These are phyloP conservation scores for Candida ovalis DNA, from an alignment of 805 yeast genomes.

Conservation along the genomic window DNA sequence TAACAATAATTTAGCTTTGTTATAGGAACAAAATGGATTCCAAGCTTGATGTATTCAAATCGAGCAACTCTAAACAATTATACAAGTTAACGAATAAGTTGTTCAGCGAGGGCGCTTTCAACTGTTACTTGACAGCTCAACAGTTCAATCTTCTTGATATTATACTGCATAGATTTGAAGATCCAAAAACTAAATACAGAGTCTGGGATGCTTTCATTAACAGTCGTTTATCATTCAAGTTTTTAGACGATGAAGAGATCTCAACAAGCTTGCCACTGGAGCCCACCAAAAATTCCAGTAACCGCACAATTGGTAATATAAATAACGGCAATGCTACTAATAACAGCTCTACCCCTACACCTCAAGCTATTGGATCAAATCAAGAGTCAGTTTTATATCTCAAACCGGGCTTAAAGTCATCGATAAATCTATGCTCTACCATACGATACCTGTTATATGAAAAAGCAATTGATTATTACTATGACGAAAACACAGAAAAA, in stretches of 20 bases:
- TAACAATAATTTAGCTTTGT: neutral
- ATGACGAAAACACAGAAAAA: conserved; percentile 7
- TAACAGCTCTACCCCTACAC: neutral
- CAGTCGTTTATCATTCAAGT: conserved; percentile 32
- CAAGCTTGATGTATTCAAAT: conserved; percentile 14
- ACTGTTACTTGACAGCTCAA: conserved; percentile 49
- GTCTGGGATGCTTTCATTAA: conserved; percentile 47
- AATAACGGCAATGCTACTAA: conserved; percentile 17
- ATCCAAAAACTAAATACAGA: conserved; percentile 3
- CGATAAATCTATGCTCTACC: conserved; percentile 58
- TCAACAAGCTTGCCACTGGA: neutral
- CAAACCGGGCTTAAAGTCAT: conserved; percentile 43
- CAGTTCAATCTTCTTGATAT: conserved; percentile 49
- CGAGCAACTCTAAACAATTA: conserved; percentile 26
- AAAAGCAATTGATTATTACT: conserved; percentile 50
- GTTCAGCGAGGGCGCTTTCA: conserved; percentile 38
- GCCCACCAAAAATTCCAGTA: neutral
- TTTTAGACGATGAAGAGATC: conserved; percentile 11
- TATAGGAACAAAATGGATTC: conserved; percentile 7
- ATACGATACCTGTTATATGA: conserved; percentile 70
- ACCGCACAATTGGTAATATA: neutral
- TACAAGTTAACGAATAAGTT: conserved; percentile 33
- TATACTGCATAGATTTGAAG: conserved; percentile 35
- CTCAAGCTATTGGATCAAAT: neutral
- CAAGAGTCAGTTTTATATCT: conserved; percentile 37